Evolutionary conservation across 352 stramenopile species (phyloP).

Genomic region (Globisporangium canariense): DNA sequence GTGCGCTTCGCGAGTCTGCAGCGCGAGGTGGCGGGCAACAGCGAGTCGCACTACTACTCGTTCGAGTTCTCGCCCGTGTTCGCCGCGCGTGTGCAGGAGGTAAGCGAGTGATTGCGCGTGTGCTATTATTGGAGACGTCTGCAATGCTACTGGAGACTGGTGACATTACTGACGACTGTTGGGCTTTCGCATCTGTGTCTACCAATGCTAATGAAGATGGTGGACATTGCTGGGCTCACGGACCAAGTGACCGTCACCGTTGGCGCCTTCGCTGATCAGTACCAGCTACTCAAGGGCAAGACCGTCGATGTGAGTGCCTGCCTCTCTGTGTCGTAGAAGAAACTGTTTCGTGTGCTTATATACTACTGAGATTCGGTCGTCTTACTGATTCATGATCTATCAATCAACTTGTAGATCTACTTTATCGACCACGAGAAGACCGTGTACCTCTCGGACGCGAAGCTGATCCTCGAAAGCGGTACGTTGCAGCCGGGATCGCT

Average conservation of each 20-base stretch:
- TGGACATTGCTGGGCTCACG: conserved; percentile 32
- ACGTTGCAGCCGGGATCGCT: conserved; percentile 27
- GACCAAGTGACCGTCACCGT: conserved; percentile 34
- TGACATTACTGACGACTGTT: no score
- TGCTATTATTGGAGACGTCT: no score
- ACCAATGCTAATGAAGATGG: conserved; percentile 23
- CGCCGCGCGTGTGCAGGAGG: conserved; percentile 25
- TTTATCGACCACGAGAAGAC: conserved; percentile 52
- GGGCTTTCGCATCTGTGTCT: not conserved
- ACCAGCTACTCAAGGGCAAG: conserved; percentile 26
- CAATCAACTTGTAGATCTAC: conserved; percentile 29
- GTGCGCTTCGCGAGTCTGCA: conserved; percentile 42
- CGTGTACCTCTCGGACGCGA: conserved; percentile 31
- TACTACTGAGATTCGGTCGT: not conserved
- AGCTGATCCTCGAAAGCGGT: conserved; percentile 40
- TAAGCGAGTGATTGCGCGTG: conserved; percentile 16
- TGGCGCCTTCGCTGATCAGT: conserved; percentile 28
- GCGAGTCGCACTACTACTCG: conserved; percentile 37
- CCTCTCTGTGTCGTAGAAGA: not conserved
- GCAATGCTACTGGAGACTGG: no score
- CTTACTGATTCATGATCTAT: not conserved
- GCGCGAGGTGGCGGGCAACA: conserved; percentile 26
- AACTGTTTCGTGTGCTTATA: not conserved
- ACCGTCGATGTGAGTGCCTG: conserved; percentile 22
- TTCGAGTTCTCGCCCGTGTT: conserved; percentile 42